phyloP scores from a whole-genome alignment of 1,139 yeast genomes.

The Pneumocystis murina region DNA sequence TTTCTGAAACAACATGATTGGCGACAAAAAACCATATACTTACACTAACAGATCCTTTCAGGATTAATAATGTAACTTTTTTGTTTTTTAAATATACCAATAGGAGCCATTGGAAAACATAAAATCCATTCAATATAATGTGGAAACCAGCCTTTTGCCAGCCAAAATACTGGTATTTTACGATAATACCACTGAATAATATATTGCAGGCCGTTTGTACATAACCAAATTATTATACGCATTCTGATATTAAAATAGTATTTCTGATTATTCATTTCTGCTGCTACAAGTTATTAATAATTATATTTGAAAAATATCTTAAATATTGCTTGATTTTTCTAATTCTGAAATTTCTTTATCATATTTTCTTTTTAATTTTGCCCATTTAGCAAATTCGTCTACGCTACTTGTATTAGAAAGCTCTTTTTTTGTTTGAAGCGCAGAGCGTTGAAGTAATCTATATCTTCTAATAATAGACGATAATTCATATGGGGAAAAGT shows the following conservation, averaged over 20 bases:
- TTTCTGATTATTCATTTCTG: slow-evolving; percentile 20
- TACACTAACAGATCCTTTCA: slow-evolving; percentile 9
- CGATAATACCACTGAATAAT: slow-evolving; percentile 42
- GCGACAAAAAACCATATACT: slow-evolving; percentile 8
- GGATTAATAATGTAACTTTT: background rate
- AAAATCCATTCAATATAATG: slow-evolving; percentile 39
- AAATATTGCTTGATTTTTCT: slow-evolving; percentile 25
- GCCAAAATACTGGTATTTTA: slow-evolving; percentile 42
- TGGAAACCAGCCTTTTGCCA: slow-evolving; percentile 49
- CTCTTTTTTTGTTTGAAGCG: slow-evolving; percentile 21
- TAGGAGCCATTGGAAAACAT: slow-evolving; percentile 45
- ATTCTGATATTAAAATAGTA: slow-evolving; percentile 17
- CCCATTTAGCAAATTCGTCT: slow-evolving; percentile 93
- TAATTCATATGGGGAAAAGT: background rate
- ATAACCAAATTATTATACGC: slow-evolving; percentile 19
- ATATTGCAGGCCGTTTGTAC: slow-evolving; percentile 30
- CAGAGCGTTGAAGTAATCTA: slow-evolving; percentile 2
- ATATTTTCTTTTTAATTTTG: slow-evolving; percentile 63
- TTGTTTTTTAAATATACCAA: slow-evolving; percentile 5
- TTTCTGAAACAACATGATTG: slow-evolving; percentile 2
- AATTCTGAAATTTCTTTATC: slow-evolving; percentile 46
- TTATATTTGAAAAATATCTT: background rate
- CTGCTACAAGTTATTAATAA: background rate
- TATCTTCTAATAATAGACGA: background rate
- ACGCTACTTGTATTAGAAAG: slow-evolving; percentile 63